Percentiles rank a stretch among this genome's conserved stretches.
These are phyloP conservation scores for Yueomyces sinensis DNA, from an alignment of 805 yeast genomes.

Conservation along the genomic window DNA sequence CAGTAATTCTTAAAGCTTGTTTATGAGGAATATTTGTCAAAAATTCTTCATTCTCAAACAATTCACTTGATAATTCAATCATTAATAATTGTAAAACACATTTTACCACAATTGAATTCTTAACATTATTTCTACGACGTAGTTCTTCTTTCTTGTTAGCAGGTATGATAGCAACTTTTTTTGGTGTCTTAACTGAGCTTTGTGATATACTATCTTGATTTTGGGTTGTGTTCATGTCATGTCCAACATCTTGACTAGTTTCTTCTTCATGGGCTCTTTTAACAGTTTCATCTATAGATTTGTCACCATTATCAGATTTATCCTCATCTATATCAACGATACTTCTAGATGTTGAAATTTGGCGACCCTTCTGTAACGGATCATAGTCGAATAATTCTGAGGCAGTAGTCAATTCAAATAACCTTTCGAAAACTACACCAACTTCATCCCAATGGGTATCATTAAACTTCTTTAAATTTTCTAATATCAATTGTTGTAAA, in stretches of 20 bases:
- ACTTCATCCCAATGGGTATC: slow-evolving; percentile 64
- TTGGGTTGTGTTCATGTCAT: slow-evolving; percentile 11
- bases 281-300: slow-evolving; percentile 20
- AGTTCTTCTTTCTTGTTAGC: slow-evolving; percentile 21
- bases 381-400: slow-evolving; percentile 56
- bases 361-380: slow-evolving; percentile 26
- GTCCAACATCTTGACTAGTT: slow-evolving; percentile 25
- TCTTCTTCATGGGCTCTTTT: slow-evolving; percentile 23
- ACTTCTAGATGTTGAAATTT: slow-evolving; percentile 6
- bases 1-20: slow-evolving; percentile 46
- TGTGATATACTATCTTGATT: background rate
- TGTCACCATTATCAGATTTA: slow-evolving; percentile 20
- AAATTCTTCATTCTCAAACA: slow-evolving; percentile 58
- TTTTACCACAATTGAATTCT: slow-evolving; percentile 74
- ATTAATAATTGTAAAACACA: slow-evolving; percentile 82
- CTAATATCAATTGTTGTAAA: slow-evolving; percentile 63
- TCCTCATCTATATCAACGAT: slow-evolving; percentile 5
- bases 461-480: slow-evolving; percentile 53
- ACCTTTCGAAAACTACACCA: slow-evolving; percentile 45
- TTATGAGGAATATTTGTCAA: slow-evolving; percentile 56
- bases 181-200: background rate
- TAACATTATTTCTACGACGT: slow-evolving; percentile 36
- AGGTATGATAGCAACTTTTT: slow-evolving; percentile 1
- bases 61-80: slow-evolving; percentile 75
- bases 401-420: slow-evolving; percentile 80